Base-by-base conservation (phyloP, 805 yeast genomes). In the Candida caryicola region DNA sequence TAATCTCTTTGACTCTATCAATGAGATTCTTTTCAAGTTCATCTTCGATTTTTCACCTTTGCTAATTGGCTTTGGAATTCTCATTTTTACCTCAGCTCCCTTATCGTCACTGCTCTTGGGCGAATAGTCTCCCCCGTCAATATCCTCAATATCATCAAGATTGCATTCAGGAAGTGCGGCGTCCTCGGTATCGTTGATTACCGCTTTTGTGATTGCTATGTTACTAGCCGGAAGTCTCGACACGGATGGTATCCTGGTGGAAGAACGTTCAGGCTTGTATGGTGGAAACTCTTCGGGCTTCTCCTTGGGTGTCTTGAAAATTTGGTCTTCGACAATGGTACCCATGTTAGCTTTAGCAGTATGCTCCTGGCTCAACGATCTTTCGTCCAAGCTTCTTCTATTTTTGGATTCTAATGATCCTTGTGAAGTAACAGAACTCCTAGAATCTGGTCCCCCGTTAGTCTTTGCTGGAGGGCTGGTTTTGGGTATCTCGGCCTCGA, bases 161-260 rank as follows among this genome's bases (percentile, higher is more conserved):
- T 43, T 37, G 21, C 40, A 38, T 18, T 44, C 47, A 7, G 41
- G 43, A 2, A 43, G 37, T 10, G 36, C 43, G 17, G 35, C 37
- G 13, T 44, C 47, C n/a, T 40, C 44, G 16, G 25, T 21, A 21
- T 21, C 25, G 10, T 21, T 21, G 10, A 21, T 21, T 7, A 21
- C 10, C 7, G 25, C 25, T 10, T 21, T 21, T 7, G 25, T 21
- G 10, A 21, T 21, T 21, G 7, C 25, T 7, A 36, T 33, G 23
- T 40, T 29, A 17, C 39, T 21, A 7, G 10, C 25, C 10, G 25
- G 25, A 10, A 10, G 10, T 21, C 25, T 21, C 10, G 10, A 7
- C 25, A 21, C 9, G 7, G 10, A 7, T 7, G 7, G 13, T 28
- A n/a, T 17, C 23, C 21, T 23, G 18, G 36, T 8, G 18, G 17